A percentile compares a stretch with the other conserved stretches of the same genome.
These are phyloP conservation scores for Gastrolobium bilobum DNA, from an alignment of 306 rosid genomes.

Conservation along the genomic window DNA sequence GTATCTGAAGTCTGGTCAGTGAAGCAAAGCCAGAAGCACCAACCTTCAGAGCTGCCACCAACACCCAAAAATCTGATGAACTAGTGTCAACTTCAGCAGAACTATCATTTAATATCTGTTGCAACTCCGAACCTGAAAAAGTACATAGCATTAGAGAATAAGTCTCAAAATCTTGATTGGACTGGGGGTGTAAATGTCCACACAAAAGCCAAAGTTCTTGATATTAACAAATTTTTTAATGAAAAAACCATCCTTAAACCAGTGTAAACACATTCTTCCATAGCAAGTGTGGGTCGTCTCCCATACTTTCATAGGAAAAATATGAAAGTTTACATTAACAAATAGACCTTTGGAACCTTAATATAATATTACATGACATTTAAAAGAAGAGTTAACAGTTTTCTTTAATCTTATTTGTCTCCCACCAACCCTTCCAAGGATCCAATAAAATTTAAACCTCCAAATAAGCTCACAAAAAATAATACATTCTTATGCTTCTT, in stretches of 20 bases:
- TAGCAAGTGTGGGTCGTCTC: conserved; percentile 18
- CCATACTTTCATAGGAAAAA: too few species aligned
- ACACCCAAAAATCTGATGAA: conserved; percentile 94
- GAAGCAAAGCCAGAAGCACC: conserved; percentile 46
- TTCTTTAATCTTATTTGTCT: conserved; percentile 26
- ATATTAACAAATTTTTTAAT: background rate
- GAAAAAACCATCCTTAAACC: conserved; percentile 23
- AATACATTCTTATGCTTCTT: conserved; percentile 32
- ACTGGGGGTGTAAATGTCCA: conserved; percentile 25
- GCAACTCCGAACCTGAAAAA: conserved; percentile 68
- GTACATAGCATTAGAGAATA: conserved; percentile 43
- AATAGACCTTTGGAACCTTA: conserved; percentile 37
- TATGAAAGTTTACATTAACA: conserved; percentile 12
- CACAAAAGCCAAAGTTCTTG: conserved; percentile 10
- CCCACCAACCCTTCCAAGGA: conserved; percentile 34
- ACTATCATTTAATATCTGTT: conserved; percentile 74
- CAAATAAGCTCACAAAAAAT: conserved; percentile 17
- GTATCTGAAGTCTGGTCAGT: conserved; percentile 28
- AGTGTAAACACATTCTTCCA: conserved; percentile 23
- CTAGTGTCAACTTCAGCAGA: conserved; percentile 76
- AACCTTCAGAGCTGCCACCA: conserved; percentile 98
- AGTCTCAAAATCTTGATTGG: conserved; percentile 27
- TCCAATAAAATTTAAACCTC: conserved; percentile 13
- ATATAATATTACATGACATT: conserved; percentile 20
- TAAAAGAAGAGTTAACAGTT: conserved; percentile 22